These are phyloP conservation scores for Ogataea philodendri DNA, from an alignment of 805 yeast genomes.

Conservation along the genomic window DNA sequence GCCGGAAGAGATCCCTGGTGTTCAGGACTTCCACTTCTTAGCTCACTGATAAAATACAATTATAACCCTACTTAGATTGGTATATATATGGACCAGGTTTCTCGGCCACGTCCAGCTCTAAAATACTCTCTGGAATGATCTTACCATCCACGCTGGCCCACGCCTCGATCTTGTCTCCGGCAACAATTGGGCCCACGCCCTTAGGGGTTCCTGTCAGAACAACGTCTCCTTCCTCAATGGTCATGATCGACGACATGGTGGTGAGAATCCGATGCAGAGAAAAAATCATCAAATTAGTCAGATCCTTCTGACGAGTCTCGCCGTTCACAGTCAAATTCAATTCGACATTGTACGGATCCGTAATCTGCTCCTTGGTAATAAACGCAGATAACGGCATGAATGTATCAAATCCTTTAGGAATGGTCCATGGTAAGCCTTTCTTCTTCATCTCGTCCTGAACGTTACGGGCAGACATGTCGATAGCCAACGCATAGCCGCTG, in stretches of 20 bases:
- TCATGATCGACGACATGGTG: conserved; percentile 84
- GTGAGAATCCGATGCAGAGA: conserved; percentile 78
- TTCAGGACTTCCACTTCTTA: conserved; percentile 17
- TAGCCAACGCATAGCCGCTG: conserved; percentile 83
- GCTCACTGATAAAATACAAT: conserved; percentile 8
- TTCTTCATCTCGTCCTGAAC: conserved; percentile 92
- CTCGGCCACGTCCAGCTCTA: conserved; percentile 50
- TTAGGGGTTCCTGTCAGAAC: conserved; percentile 96
- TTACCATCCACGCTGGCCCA: conserved; percentile 55
- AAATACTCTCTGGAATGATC: conserved; percentile 46
- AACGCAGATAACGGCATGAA: conserved; percentile 82
- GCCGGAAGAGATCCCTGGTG: conserved; percentile 22
- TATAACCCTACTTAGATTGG: conserved; percentile 19
- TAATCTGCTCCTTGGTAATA: conserved; percentile 62
- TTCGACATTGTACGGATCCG: conserved; percentile 71
- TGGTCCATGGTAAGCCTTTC: conserved; percentile 95
- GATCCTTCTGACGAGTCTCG: conserved; percentile 65
- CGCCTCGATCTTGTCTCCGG: conserved; percentile 79
- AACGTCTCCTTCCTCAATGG: conserved; percentile 86
- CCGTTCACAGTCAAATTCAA: conserved; percentile 70
- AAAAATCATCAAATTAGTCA: conserved; percentile 81
- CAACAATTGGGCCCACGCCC: conserved; percentile 83
- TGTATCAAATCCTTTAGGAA: conserved; percentile 96
- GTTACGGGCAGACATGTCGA: conserved; percentile 94
- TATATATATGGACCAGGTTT: conserved; percentile 62